phyloP scores from a whole-genome alignment of 352 stramenopile species.

The Globisporangium echinulatum region DNA sequence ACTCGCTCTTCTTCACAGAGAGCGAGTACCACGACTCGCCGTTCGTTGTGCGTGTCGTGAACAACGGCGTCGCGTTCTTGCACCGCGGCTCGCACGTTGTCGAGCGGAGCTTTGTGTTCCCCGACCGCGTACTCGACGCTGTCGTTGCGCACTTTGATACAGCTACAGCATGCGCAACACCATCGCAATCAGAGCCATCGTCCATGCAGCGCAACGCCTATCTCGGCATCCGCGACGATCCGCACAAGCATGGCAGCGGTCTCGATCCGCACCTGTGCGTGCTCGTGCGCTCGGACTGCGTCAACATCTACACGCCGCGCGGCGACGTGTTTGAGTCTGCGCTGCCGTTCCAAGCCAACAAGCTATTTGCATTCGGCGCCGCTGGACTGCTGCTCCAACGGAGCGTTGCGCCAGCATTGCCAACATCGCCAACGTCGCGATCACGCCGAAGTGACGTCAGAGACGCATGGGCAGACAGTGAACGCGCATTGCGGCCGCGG shows the following conservation, averaged over 20 bases:
- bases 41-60: constrained; percentile 32
- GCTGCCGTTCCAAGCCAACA: constrained; percentile 66
- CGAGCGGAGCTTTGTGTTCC: constrained; percentile 57
- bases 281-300: constrained; percentile 55
- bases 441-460: neutral
- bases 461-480: constrained; percentile 5
- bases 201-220: no score
- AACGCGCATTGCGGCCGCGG: constrained; percentile 23
- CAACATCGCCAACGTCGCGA: constrained; percentile 11
- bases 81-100: constrained; percentile 46
- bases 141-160: constrained; percentile 39
- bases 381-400: constrained; percentile 58
- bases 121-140: constrained; percentile 47
- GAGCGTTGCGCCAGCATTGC: constrained; percentile 22
- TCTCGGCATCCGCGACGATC: no score
- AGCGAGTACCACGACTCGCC: constrained; percentile 20
- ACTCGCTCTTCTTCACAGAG: constrained; percentile 29
- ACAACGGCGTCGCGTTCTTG: constrained; percentile 47
- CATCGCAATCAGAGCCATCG: neutral
- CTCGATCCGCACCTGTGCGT: constrained; percentile 42
- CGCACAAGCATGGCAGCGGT: neutral
- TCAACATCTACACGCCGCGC: constrained; percentile 56
- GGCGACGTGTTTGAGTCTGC: constrained; percentile 69
- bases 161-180: neutral
- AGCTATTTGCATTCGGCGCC: constrained; percentile 35